These are phyloP conservation scores for Cladorrhinum samala DNA, from an alignment of 495 filamentous ascomycete genomes.

Conservation along the genomic window DNA sequence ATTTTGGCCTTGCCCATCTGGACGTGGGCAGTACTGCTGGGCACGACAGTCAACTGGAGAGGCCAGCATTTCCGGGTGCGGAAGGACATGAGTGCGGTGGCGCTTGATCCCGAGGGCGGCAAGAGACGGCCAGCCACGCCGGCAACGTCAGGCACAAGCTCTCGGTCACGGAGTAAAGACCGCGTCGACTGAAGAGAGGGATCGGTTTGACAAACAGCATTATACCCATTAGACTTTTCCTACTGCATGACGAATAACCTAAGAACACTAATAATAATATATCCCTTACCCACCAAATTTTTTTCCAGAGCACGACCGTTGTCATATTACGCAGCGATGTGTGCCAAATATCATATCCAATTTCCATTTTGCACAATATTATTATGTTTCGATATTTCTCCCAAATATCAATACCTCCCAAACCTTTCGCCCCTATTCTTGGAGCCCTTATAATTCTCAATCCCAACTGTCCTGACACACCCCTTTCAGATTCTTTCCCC, in stretches of 20 bases:
- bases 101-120: slow-evolving; percentile 22
- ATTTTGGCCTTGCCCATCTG: slow-evolving; percentile 79
- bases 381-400: too few relatives aligned
- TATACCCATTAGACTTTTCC: slow-evolving; percentile 10
- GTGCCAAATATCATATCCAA: neutral
- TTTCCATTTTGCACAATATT: neutral
- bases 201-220: neutral
- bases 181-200: slow-evolving; percentile 21
- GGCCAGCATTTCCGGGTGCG: slow-evolving; percentile 76
- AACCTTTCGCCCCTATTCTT: too few relatives aligned
- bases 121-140: neutral
- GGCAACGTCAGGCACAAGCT: neutral
- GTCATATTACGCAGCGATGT: neutral
- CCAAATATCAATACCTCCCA: too few relatives aligned
- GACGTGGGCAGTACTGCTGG: slow-evolving; percentile 77
- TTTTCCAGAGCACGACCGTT: too few relatives aligned
- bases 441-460: too few relatives aligned
- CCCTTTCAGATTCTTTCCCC: too few relatives aligned
- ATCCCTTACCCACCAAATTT: neutral
- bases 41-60: slow-evolving; percentile 79
- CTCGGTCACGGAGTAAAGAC: slow-evolving; percentile 22
- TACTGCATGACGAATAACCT: neutral
- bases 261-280: neutral
- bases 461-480: too few relatives aligned
- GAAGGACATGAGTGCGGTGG: slow-evolving; percentile 71